Conservation (phyloP, 2,329 filamentous ascomycete genomes). For the Monosporascus sp. region DNA sequence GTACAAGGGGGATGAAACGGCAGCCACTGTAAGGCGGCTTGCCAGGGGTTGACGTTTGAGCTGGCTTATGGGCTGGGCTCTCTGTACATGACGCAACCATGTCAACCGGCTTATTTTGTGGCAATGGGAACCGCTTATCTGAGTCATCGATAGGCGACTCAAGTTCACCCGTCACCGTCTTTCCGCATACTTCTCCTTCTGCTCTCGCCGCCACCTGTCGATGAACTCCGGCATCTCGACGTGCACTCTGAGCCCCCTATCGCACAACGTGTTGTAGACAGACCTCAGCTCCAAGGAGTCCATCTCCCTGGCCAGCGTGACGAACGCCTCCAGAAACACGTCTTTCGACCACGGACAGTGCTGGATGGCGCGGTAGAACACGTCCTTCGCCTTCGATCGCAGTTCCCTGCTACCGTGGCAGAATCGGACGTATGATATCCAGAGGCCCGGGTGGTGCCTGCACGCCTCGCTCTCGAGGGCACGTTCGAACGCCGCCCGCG, state of each 20-base stretch:
- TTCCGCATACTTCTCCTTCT: constrained; percentile 8
- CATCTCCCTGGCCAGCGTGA: constrained; percentile 38
- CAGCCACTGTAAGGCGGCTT: too few relatives aligned
- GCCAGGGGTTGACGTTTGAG: too few relatives aligned
- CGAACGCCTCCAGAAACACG: constrained; percentile 49
- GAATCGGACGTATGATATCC: constrained; percentile 47
- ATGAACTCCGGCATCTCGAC: constrained; percentile 47
- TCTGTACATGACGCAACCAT: too few relatives aligned
- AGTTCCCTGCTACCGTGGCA: constrained; percentile 26
- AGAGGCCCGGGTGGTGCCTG: constrained; percentile 38
- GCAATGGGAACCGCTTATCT: background rate
- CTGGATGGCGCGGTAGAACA: constrained; percentile 31
- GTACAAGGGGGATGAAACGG: too few relatives aligned
- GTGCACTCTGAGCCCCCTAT: constrained; percentile 46
- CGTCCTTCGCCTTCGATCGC: constrained; percentile 20
- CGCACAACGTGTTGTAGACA: constrained; percentile 41
- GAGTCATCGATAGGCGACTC: background rate
- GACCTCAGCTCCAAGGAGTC: constrained; percentile 43
- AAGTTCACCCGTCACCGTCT: background rate
- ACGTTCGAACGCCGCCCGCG: constrained; percentile 47
- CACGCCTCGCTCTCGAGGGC: constrained; percentile 38
- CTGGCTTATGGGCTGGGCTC: too few relatives aligned
- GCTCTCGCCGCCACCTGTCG: constrained; percentile 25
- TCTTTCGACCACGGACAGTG: constrained; percentile 38
- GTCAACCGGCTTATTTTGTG: too few relatives aligned